These are phyloP conservation scores for Coniferiporia weirii DNA, from an alignment of 1,284 basidiomycete genomes.

Conservation along the genomic window DNA sequence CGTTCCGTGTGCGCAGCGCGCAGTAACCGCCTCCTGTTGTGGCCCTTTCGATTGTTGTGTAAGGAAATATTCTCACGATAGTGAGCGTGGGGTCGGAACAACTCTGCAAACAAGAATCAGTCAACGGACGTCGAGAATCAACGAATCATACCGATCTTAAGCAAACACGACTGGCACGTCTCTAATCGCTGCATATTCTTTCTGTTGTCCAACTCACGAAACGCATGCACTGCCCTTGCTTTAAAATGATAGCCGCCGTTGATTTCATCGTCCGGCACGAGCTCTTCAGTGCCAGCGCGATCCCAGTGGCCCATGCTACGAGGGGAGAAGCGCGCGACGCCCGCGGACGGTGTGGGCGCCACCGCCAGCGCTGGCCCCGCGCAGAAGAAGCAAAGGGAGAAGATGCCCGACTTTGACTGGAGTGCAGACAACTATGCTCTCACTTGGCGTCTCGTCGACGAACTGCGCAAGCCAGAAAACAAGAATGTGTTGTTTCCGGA, in stretches of 20 bases:
- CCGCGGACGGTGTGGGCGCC: background rate
- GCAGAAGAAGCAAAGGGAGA: conserved; percentile 14
- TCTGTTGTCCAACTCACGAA: background rate
- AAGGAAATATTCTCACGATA: background rate
- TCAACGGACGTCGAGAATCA: conserved; percentile 6
- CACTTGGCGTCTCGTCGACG: conserved; percentile 14
- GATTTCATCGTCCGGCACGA: background rate
- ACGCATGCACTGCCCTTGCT: background rate
- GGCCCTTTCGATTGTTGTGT: too few relatives aligned
- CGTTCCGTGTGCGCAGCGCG: background rate
- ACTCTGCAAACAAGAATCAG: background rate
- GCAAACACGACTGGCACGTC: conserved; percentile 3
- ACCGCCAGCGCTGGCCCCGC: background rate
- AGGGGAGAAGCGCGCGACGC: conserved; percentile 16
- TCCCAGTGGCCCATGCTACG: conserved; percentile 10
- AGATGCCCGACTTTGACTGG: conserved; percentile 18
- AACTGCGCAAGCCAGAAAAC: conserved; percentile 14
- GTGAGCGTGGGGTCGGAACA: too few relatives aligned
- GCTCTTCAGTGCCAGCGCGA: background rate
- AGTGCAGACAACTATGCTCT: conserved; percentile 14
- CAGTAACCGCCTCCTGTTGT: too few relatives aligned
- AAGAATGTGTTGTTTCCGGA: conserved; percentile 15
- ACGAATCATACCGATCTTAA: background rate
- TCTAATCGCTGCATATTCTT: background rate
- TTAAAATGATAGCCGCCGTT: background rate